Conservation (phyloP, 2,329 filamentous ascomycete genomes). For the Fusarium newnesense region DNA sequence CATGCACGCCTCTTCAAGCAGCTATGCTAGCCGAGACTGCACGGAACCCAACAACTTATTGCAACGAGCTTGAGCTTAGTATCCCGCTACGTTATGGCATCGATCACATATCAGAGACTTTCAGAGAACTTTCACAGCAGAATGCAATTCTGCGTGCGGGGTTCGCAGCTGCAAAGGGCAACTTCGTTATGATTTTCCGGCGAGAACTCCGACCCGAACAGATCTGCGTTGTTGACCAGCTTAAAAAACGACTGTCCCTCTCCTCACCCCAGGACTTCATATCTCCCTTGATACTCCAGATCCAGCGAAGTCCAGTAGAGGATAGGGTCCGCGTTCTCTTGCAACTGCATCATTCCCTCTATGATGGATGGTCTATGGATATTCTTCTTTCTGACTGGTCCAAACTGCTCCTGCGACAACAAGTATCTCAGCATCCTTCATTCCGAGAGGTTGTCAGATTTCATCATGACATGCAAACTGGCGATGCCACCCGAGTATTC, state of each 20-base stretch:
- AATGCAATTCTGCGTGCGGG: conserved; percentile 81
- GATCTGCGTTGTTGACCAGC: conserved; percentile 53
- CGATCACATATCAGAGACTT: conserved; percentile 57
- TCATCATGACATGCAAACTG: conserved; percentile 48
- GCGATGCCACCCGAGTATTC: conserved; percentile 64
- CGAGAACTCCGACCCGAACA: conserved; percentile 56
- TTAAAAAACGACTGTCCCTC: conserved; percentile 53
- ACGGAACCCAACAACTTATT: conserved; percentile 70
- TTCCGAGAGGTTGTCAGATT: conserved; percentile 70
- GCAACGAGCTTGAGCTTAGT: conserved; percentile 80
- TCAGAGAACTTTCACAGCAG: conserved; percentile 58
- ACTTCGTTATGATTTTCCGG: conserved; percentile 66
- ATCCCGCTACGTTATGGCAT: conserved; percentile 52
- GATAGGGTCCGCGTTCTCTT: conserved; percentile 53
- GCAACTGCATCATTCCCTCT: conserved; percentile 83
- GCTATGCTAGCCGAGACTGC: conserved; percentile 84
- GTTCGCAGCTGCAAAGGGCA: conserved; percentile 66
- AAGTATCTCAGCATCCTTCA: conserved; percentile 58
- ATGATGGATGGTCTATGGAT: conserved; percentile 94
- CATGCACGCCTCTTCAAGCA: conserved; percentile 78
- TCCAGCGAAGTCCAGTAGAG: conserved; percentile 47
- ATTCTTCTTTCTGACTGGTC: conserved; percentile 75
- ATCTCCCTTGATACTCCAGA: conserved; percentile 70
- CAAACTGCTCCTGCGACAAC: conserved; percentile 52
- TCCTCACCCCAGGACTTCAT: conserved; percentile 55